Percentiles rank a stretch among this genome's conserved stretches.
phyloP scores from a whole-genome alignment of 2,329 filamentous ascomycete species.

The Calonectria multiphialidica region DNA sequence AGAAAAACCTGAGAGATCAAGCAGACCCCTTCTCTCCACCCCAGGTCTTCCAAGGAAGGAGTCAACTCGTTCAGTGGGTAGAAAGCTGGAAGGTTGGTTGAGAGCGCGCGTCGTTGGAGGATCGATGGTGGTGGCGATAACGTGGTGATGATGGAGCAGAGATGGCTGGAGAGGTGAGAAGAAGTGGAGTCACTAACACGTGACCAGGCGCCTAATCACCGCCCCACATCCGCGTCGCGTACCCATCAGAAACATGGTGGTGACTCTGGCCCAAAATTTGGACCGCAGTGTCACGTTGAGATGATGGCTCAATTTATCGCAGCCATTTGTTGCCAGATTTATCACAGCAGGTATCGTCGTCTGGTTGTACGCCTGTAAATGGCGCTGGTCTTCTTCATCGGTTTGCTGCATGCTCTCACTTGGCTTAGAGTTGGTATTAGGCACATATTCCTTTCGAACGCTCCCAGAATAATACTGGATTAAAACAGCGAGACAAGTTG shows the following conservation, averaged over 20 bases:
- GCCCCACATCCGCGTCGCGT: neutral
- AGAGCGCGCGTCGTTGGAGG: neutral
- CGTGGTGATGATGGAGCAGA: neutral
- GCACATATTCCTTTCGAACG: too few species aligned
- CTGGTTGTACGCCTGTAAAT: too few species aligned
- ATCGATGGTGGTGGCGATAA: neutral
- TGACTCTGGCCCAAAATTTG: neutral
- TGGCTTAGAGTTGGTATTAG: too few species aligned
- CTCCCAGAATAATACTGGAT: too few species aligned
- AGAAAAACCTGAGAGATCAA: conserved; percentile 13
- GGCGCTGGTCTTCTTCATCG: too few species aligned
- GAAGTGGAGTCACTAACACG: neutral
- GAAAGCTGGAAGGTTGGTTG: conserved; percentile 12
- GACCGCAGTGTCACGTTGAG: too few species aligned
- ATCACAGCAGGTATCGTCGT: too few species aligned
- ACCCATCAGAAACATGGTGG: neutral
- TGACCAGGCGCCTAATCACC: neutral
- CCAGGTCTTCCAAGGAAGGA: conserved; percentile 18
- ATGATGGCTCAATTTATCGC: too few species aligned
- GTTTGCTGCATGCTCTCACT: too few species aligned
- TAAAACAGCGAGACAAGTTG: too few species aligned
- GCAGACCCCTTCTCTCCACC: conserved; percentile 13
- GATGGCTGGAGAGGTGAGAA: neutral
- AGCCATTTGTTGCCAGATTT: too few species aligned
- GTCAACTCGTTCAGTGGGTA: conserved; percentile 21